Evolutionary conservation across 352 stramenopile species (phyloP).

Genomic region (Pythium brassicae): DNA sequence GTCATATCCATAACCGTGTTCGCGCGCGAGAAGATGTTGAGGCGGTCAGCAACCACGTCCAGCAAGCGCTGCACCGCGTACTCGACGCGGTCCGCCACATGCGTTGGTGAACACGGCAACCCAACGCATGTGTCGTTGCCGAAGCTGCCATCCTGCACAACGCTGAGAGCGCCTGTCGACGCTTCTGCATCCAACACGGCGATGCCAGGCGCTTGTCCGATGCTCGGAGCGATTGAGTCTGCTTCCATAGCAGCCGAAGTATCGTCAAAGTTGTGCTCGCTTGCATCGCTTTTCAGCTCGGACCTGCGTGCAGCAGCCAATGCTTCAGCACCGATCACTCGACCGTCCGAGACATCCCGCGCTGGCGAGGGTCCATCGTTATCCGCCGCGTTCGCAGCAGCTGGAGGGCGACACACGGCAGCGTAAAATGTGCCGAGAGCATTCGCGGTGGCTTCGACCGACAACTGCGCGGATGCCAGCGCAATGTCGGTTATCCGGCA

Average conservation of each 20-base stretch:
- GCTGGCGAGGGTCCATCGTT: neutral
- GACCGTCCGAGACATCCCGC: neutral
- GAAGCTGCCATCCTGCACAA: neutral
- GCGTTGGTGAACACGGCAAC: neutral
- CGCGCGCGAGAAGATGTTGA: neutral
- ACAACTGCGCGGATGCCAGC: constrained; percentile 1
- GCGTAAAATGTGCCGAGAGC: constrained; percentile 10
- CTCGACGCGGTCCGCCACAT: neutral
- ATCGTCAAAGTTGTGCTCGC: too few relatives aligned
- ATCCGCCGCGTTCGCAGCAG: too few relatives aligned
- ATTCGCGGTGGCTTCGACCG: neutral
- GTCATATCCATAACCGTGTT: neutral
- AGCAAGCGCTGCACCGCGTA: neutral
- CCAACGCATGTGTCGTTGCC: neutral
- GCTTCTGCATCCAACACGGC: too few relatives aligned
- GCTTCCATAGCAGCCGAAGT: too few relatives aligned
- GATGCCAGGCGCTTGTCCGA: too few relatives aligned
- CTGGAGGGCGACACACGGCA: neutral
- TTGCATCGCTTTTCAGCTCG: too few relatives aligned
- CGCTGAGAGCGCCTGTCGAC: too few relatives aligned
- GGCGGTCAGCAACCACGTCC: neutral
- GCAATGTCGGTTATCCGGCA: constrained; percentile 6
- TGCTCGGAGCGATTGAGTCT: too few relatives aligned
- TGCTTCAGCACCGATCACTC: neutral
- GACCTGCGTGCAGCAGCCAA: neutral